These are phyloP conservation scores for Phytopythium ostracodes DNA, from an alignment of 352 stramenopile species.

Conservation along the genomic window DNA sequence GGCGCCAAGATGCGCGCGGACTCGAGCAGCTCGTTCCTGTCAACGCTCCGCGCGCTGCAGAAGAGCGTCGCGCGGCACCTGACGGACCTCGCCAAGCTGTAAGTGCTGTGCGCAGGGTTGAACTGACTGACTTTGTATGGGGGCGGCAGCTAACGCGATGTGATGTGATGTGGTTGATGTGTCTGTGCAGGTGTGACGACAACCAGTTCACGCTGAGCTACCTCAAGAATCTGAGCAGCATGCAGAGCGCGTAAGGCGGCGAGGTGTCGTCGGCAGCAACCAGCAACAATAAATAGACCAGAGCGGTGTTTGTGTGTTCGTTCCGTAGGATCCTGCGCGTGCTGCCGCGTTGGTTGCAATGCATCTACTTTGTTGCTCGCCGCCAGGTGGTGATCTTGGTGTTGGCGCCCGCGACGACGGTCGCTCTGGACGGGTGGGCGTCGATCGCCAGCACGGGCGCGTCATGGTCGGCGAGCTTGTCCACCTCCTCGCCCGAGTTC, in stretches of 20 bases:
- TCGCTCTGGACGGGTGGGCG: conserved; percentile 49
- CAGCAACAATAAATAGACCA: conserved; percentile 48
- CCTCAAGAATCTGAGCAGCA: conserved; percentile 62
- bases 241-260: conserved; percentile 22
- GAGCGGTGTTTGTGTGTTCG: conserved; percentile 17
- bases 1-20: conserved; percentile 83
- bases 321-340: too few species aligned
- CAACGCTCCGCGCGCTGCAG: conserved; percentile 81
- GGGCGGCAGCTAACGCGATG: not conserved
- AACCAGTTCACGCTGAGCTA: conserved; percentile 90
- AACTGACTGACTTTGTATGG: not conserved
- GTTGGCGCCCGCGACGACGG: conserved; percentile 83
- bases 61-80: conserved; percentile 85
- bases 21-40: conserved; percentile 63
- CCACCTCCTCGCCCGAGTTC: conserved; percentile 61
- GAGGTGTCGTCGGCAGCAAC: not conserved
- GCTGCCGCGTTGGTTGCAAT: too few species aligned
- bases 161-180: conserved; percentile 11
- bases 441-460: conserved; percentile 89
- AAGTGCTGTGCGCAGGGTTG: conserved; percentile 24
- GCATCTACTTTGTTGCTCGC: conserved; percentile 5
- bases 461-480: conserved; percentile 56
- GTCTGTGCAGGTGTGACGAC: conserved; percentile 67
- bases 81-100: conserved; percentile 84
- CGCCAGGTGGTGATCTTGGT: conserved; percentile 55